These are phyloP conservation scores for Salix suchowensis DNA, from an alignment of 345 rosid species.

Conservation along the genomic window DNA sequence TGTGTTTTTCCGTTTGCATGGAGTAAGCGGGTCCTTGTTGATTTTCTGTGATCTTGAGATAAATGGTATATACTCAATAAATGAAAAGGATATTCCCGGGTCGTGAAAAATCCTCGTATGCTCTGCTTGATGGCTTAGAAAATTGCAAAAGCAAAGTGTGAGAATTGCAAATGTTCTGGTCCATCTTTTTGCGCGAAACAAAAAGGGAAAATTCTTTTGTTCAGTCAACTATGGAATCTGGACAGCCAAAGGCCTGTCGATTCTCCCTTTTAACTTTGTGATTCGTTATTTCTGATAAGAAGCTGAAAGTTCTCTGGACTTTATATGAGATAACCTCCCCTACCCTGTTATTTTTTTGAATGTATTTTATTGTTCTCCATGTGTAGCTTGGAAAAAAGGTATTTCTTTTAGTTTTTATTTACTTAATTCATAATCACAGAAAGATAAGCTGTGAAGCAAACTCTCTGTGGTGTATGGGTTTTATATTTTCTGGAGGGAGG, in stretches of 20 bases:
- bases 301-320: constrained; percentile 6
- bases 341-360: neutral
- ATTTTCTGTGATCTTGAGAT: neutral
- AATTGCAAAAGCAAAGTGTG: neutral
- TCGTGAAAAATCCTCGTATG: neutral
- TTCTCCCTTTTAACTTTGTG: neutral
- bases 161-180: constrained; percentile 21
- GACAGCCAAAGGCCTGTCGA: neutral
- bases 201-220: neutral
- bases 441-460: neutral
- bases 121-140: constrained; percentile 4
- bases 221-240: neutral
- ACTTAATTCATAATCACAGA: too few species aligned
- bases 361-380: neutral
- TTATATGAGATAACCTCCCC: neutral
- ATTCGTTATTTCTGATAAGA: constrained; percentile 1
- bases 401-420: neutral
- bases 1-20: neutral
- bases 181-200: constrained; percentile 6
- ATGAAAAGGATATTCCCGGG: neutral
- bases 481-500: neutral
- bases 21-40: neutral
- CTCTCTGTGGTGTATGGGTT: neutral
- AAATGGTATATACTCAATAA: neutral
- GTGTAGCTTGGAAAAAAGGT: neutral